phyloP scores from a whole-genome alignment of 192 early-diverging fungal species.

The Coemansia umbellata region DNA sequence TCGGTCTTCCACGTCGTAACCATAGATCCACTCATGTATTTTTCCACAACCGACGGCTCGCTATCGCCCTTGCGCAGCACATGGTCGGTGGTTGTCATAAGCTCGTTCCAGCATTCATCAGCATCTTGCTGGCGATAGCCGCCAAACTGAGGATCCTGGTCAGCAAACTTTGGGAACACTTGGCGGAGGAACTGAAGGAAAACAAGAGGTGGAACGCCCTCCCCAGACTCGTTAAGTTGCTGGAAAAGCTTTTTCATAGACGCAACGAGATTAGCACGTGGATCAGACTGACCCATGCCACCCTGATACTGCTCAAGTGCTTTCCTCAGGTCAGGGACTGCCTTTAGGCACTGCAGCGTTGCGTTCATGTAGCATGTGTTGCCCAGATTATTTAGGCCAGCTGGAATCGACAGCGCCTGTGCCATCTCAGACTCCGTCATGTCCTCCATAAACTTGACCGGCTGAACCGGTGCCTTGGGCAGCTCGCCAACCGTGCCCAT shows the following conservation, averaged over 20 bases:
- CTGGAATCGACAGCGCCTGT: conserved; percentile 86
- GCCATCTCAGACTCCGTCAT: conserved; percentile 86
- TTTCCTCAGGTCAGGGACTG: conserved; percentile 73
- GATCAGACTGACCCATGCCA: conserved; percentile 5
- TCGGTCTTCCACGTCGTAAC: conserved; percentile 50
- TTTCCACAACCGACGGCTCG: conserved; percentile 52
- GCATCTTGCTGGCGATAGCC: conserved; percentile 94
- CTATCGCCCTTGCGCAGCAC: not conserved
- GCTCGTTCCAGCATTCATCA: conserved; percentile 94
- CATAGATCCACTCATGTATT: conserved; percentile 76
- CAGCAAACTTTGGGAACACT: conserved; percentile 83
- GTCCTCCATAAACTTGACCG: conserved; percentile 82
- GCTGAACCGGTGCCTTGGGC: conserved; percentile 73
- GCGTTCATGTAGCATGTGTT: conserved; percentile 93
- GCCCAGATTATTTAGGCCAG: conserved; percentile 86
- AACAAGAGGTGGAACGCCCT: conserved; percentile 69
- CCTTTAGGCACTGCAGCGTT: conserved; percentile 89
- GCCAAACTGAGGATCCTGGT: conserved; percentile 63
- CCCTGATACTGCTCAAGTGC: conserved; percentile 54
- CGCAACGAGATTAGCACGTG: conserved; percentile 57
- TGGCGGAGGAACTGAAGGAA: conserved; percentile 78
- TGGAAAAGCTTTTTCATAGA: conserved; percentile 72
- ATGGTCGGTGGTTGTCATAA: conserved; percentile 63
- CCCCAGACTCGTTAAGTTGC: conserved; percentile 64
- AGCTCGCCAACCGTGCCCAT: conserved; percentile 95